These are phyloP conservation scores for Penicillium ochrochloron DNA, from an alignment of 495 filamentous ascomycete species.

Conservation along the genomic window DNA sequence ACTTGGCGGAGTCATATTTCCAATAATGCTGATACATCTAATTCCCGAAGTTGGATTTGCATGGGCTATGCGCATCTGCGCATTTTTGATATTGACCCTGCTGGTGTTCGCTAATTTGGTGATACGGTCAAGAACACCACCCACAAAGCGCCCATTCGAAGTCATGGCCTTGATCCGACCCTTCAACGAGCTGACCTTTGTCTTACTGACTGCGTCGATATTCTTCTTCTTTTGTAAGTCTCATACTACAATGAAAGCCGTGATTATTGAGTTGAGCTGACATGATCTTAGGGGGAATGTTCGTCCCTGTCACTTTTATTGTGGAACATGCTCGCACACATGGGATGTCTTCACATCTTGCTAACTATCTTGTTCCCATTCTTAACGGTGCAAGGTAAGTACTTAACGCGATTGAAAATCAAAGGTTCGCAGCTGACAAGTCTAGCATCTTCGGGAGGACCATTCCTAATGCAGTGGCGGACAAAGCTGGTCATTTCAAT, in stretches of 20 bases:
- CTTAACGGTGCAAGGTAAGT: too few relatives aligned
- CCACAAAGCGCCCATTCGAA: constrained; percentile 24
- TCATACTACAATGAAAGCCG: neutral
- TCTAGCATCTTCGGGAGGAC: constrained; percentile 66
- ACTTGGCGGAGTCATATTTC: constrained; percentile 67
- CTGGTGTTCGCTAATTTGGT: constrained; percentile 4
- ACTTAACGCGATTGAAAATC: too few relatives aligned
- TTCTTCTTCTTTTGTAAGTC: constrained; percentile 35
- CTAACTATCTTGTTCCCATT: constrained; percentile 35
- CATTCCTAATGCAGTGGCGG: constrained; percentile 65
- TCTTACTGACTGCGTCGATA: constrained; percentile 48
- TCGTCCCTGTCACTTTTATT: constrained; percentile 43
- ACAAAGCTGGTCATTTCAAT: constrained; percentile 70
- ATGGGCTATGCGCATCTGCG: constrained; percentile 47
- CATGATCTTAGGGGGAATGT: constrained; percentile 30
- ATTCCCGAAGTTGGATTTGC: constrained; percentile 39
- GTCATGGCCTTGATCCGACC: constrained; percentile 43
- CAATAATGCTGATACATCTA: constrained; percentile 35
- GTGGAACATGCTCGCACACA: constrained; percentile 26
- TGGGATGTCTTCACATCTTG: constrained; percentile 35
- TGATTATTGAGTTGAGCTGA: neutral
- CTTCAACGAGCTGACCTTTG: constrained; percentile 59
- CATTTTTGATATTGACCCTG: constrained; percentile 40
- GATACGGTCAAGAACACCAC: constrained; percentile 10
- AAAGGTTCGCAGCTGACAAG: constrained; percentile 10